Evolutionary conservation across 805 yeast species (phyloP), one percentile per base, ranked within the genome.

Genomic region (Candida silvatica): DNA sequence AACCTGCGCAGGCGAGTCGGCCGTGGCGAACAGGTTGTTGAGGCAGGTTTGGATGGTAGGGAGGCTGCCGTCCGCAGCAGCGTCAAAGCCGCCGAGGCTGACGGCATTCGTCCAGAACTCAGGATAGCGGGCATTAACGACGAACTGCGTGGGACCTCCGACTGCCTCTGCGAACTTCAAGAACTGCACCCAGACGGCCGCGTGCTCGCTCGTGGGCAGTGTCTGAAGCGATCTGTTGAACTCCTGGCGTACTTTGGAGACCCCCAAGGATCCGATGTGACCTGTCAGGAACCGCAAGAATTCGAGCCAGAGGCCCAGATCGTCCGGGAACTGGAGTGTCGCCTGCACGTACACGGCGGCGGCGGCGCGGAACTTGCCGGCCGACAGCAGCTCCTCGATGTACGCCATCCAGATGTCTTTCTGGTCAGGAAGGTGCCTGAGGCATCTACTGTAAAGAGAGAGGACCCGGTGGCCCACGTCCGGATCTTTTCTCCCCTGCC

Each of bases 391-490:
- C n/a, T n/a, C n/a, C n/a, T n/a, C n/a, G n/a, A n/a, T n/a, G n/a
- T 74, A 76, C 7, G 52, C 28, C 37, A 56, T 54, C 86, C 86
- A 80, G 17, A 80, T 47, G 42, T 71, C 67, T 41, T 66, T 66
- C 3, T 76, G 69, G 34, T 69, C 50, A 6, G 61, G 62, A 11
- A 74, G 46, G 8, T 52, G 46, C 6, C 45, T 42, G 12, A 71
- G 65, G 0, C 82, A 78, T 48, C 92, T 52, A 38, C 64, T 68
- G 35, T 69, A 48, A 2, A 80, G 60, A 37, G 69, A 73, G 5
- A 74, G 44, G 15, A 33, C 18, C 23, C 32, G 24, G 20, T 24
- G 34, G 32, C n/a, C n/a, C n/a, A n/a, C n/a, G n/a, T n/a, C n/a
- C n/a, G n/a, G n/a, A n/a, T n/a, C n/a, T n/a, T n/a, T n/a, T n/a